phyloP scores from a whole-genome alignment of 306 rosid species.

The Pterocarpus macrocarpus region DNA sequence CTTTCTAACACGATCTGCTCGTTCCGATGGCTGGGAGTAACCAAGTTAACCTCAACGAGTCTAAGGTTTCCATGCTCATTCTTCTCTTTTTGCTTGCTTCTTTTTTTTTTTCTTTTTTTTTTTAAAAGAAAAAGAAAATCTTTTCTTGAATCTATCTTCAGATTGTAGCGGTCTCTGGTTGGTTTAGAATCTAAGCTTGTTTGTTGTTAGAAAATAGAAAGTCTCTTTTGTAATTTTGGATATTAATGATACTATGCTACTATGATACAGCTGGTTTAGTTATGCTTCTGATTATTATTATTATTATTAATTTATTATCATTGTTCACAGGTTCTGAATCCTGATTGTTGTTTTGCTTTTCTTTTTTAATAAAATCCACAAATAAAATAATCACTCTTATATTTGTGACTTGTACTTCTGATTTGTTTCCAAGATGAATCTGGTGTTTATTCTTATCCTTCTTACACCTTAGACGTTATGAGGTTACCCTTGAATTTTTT shows the following conservation, averaged over 20 bases:
- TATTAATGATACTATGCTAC: neutral
- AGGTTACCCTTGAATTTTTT: neutral
- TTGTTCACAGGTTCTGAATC: neutral
- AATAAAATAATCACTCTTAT: neutral
- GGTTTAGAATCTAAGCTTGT: slow-evolving; percentile 13
- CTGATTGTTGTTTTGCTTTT: neutral
- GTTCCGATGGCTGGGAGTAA: slow-evolving; percentile 73
- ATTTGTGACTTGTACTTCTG: neutral
- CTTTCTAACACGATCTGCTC: slow-evolving; percentile 39
- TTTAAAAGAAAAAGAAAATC: no score
- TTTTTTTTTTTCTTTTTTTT: neutral
- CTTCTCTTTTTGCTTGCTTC: neutral
- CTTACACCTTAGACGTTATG: neutral
- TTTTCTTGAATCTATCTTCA: neutral
- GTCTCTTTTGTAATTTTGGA: neutral
- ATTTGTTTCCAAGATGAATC: neutral
- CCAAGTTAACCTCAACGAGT: slow-evolving; percentile 75
- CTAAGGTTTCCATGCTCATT: slow-evolving; percentile 54
- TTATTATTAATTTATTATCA: neutral
- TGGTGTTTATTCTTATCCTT: neutral
- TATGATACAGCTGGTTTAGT: neutral
- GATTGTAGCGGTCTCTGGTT: neutral
- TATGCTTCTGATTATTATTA: neutral
- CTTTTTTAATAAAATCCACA: neutral
- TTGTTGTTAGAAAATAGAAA: slow-evolving; percentile 21